A percentile compares a stretch with the other conserved stretches of the same genome.
These are phyloP conservation scores for Epichloe typhina DNA, from an alignment of 2,329 filamentous ascomycete species.

Conservation along the genomic window DNA sequence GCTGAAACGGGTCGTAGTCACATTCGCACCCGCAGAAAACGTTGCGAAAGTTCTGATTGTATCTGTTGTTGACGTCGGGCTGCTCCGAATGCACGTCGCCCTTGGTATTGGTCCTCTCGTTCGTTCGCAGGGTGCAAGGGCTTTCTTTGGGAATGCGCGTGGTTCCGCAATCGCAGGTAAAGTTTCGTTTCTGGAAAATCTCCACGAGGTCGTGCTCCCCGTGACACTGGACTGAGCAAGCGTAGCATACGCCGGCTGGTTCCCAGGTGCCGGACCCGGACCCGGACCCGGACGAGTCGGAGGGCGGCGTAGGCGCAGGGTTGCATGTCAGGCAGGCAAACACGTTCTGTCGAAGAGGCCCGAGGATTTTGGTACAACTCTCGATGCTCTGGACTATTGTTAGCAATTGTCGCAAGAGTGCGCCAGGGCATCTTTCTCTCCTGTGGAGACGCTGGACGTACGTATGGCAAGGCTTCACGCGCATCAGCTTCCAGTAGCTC, in stretches of 20 bases:
- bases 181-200: constrained; percentile 89
- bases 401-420: constrained; percentile 12
- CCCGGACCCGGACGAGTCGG: constrained; percentile 44
- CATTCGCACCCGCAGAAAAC: constrained; percentile 81
- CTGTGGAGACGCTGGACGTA: constrained; percentile 26
- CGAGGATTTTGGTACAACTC: constrained; percentile 80
- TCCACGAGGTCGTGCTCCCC: constrained; percentile 91
- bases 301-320: constrained; percentile 55
- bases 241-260: constrained; percentile 82
- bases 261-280: constrained; percentile 29
- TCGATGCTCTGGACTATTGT: constrained; percentile 61
- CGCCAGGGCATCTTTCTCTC: neutral
- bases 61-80: constrained; percentile 62
- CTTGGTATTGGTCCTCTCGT: constrained; percentile 60
- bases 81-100: constrained; percentile 66
- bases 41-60: constrained; percentile 94
- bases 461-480: constrained; percentile 86
- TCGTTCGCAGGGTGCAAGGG: constrained; percentile 63
- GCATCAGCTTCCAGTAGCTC: constrained; percentile 88
- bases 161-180: constrained; percentile 92
- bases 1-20: constrained; percentile 75
- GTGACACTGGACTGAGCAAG: constrained; percentile 92
- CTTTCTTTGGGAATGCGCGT: constrained; percentile 57
- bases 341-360: constrained; percentile 72
- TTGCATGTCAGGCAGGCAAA: constrained; percentile 94